These are phyloP conservation scores for Hylodesmum podocarpum DNA, from an alignment of 306 rosid species.

Conservation along the genomic window DNA sequence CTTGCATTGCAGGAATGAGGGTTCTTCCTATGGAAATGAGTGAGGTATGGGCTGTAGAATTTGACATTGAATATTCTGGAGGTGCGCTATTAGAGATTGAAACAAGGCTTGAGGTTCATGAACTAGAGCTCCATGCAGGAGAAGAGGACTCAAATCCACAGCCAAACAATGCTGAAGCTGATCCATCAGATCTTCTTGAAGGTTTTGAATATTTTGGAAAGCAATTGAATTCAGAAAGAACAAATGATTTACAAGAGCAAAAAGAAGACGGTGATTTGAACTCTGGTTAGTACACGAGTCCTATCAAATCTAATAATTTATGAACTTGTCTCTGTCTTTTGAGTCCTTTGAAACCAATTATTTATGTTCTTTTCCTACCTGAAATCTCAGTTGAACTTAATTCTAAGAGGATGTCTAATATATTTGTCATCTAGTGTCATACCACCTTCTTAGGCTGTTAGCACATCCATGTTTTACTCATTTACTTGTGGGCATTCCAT, in stretches of 20 bases:
- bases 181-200: slow-evolving; percentile 72
- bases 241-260: slow-evolving; percentile 42
- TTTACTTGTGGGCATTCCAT: background rate
- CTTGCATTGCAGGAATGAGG: slow-evolving; percentile 70
- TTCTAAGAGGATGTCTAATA: background rate
- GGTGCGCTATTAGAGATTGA: slow-evolving; percentile 68
- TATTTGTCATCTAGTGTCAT: background rate
- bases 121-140: slow-evolving; percentile 55
- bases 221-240: slow-evolving; percentile 59
- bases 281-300: slow-evolving; percentile 46
- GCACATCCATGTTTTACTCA: slow-evolving; percentile 3
- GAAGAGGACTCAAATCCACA: slow-evolving; percentile 45
- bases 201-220: slow-evolving; percentile 64
- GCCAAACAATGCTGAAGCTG: slow-evolving; percentile 51
- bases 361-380: background rate
- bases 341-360: slow-evolving; percentile 1
- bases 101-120: slow-evolving; percentile 82
- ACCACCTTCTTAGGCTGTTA: slow-evolving; percentile 4
- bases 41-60: slow-evolving; percentile 85
- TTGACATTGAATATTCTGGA: slow-evolving; percentile 88
- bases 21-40: slow-evolving; percentile 78
- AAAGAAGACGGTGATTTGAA: slow-evolving; percentile 53
- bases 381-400: slow-evolving; percentile 16
- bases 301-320: slow-evolving; percentile 2
- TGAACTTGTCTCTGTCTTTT: background rate